Evolutionary conservation across 352 stramenopile genomes (phyloP), one percentile per base, ranked within the genome.

Genomic region (Phytophthora sp.): DNA sequence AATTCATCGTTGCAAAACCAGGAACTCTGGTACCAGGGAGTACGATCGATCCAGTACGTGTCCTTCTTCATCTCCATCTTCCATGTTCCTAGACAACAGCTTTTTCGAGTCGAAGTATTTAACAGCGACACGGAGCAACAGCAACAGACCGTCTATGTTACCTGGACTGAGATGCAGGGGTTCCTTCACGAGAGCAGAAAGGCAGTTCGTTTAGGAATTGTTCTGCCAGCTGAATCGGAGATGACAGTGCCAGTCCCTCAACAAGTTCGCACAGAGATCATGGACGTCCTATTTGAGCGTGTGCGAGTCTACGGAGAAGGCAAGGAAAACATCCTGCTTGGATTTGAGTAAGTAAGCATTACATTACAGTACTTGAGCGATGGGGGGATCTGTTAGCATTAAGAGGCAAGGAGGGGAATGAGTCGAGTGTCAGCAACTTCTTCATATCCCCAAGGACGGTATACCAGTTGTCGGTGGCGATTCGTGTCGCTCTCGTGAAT

Each of bases 11-110:
- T 74, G 5, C 63, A 77, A 7, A 81, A 88, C 21, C 79, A 89
- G 27, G 79, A 83, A 38, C 50, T 92, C 23, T 91, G 84, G 83
- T 88, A 89, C 57, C 83, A 91, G 50, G 86, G 86, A 27, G 82
- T 85, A 50, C 77, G 82, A 7, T 74, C 76, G 24, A 65, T 94
- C 36, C 73, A 85, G 15, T 77, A 84, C 50, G 66, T 84, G 27
- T 81, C 80, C 27, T 88, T 94, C 61, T 91, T 91, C 57, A 66
- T 94, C n/a, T 86, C 86, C 16, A 51, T 91, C 29, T 89, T 88
- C 47, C 79, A 78, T 57, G 83, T 89, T 16, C 73, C 74, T 49
- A 88, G 76, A 72, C 82, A 92, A 47, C 65, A 68, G 38, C 70
- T 88, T 42, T 89, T 91, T 60, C 79, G 83, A 16, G 80, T 94